Conservation (phyloP, 2,329 filamentous ascomycete genomes). For the Phyllosticta paracitricarpa region DNA sequence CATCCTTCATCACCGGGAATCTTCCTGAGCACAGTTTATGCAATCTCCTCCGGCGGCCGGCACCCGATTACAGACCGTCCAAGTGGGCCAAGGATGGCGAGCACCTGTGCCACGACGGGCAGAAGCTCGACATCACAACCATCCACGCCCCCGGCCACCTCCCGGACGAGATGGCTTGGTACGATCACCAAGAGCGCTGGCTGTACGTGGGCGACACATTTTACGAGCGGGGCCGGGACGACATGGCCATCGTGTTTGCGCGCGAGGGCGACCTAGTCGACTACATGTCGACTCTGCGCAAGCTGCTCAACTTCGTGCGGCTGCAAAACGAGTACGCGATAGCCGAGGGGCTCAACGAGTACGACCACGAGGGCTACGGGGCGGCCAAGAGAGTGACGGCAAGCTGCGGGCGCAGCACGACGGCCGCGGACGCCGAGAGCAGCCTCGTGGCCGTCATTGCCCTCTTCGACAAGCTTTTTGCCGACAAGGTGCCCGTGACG, state of each 20-base stretch:
- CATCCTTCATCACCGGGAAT: slow-evolving; percentile 31
- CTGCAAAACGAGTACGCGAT: slow-evolving; percentile 9
- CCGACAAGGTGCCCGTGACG: slow-evolving; percentile 23
- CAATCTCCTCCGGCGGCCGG: slow-evolving; percentile 21
- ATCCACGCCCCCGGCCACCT: slow-evolving; percentile 40
- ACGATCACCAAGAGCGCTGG: slow-evolving; percentile 33
- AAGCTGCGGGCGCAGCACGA: slow-evolving; percentile 30
- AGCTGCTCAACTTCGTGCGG: slow-evolving; percentile 45
- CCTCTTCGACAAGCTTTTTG: slow-evolving; percentile 25
- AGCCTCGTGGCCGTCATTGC: slow-evolving; percentile 25
- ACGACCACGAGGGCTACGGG: slow-evolving; percentile 16
- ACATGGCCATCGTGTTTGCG: slow-evolving; percentile 31
- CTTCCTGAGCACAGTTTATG: slow-evolving; percentile 33
- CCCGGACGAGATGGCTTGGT: slow-evolving; percentile 37
- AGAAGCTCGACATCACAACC: slow-evolving; percentile 30
- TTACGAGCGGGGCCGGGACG: slow-evolving; percentile 30
- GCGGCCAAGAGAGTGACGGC: slow-evolving; percentile 18
- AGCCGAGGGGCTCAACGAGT: slow-evolving; percentile 9
- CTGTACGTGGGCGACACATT: slow-evolving; percentile 40
- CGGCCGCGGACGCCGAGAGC: slow-evolving; percentile 26
- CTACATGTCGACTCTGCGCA: slow-evolving; percentile 73
- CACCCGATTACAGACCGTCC: slow-evolving; percentile 32
- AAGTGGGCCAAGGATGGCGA: slow-evolving; percentile 33
- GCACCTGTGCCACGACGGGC: slow-evolving; percentile 16
- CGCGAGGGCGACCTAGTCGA: slow-evolving; percentile 63